phyloP scores from a whole-genome alignment of 2,329 filamentous ascomycete species.

The Endoconidiophora polonica region DNA sequence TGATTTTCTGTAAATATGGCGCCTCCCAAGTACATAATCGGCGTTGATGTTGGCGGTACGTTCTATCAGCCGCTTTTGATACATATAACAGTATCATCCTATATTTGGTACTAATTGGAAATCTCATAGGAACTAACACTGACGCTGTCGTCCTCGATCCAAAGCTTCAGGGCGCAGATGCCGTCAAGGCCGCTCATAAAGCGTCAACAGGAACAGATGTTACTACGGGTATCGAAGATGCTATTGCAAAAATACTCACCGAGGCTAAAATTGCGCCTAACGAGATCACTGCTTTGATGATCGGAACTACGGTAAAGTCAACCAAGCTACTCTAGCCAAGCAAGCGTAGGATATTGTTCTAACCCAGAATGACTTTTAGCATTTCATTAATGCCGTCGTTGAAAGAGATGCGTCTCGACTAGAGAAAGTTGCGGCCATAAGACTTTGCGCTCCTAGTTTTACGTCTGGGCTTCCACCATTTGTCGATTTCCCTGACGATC shows the following conservation, averaged over 20 bases:
- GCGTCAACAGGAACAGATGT: slow-evolving; percentile 31
- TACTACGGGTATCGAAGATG: slow-evolving; percentile 26
- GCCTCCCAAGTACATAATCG: slow-evolving; percentile 19
- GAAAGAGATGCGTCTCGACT: slow-evolving; percentile 33
- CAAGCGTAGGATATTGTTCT: background rate
- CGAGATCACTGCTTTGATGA: slow-evolving; percentile 31
- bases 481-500: slow-evolving; percentile 34
- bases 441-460: slow-evolving; percentile 30
- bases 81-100: background rate
- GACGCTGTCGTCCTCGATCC: slow-evolving; percentile 35
- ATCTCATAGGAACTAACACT: slow-evolving; percentile 30
- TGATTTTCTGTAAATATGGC: slow-evolving; percentile 9
- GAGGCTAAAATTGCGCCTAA: slow-evolving; percentile 15
- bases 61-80: no score
- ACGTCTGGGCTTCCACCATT: slow-evolving; percentile 31
- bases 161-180: slow-evolving; percentile 14
- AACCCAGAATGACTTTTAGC: slow-evolving; percentile 14
- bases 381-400: slow-evolving; percentile 42
- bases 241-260: slow-evolving; percentile 5
- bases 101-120: background rate
- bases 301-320: slow-evolving; percentile 29
- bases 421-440: slow-evolving; percentile 34
- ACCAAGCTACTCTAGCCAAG: background rate
- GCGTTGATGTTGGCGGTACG: slow-evolving; percentile 24
- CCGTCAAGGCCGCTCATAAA: slow-evolving; percentile 24